Evolutionary conservation across 805 yeast species (phyloP), one percentile per base, ranked within the genome.

Genomic region (Saccharomycopsis fibuligera): DNA sequence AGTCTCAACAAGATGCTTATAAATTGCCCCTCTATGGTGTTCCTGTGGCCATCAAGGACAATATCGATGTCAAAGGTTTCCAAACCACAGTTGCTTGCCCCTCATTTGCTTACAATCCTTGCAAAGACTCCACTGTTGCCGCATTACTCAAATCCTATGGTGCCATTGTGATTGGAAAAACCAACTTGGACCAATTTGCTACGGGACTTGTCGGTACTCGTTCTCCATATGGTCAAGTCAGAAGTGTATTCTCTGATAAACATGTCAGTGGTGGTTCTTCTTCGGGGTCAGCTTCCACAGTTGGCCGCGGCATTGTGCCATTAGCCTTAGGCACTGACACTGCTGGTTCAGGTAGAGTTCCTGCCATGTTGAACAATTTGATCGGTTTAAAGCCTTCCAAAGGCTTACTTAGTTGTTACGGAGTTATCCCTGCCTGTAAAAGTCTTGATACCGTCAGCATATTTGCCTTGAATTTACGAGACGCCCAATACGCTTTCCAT

Each of bases 311-410:
- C 51, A 71, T 81, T 42, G 96, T 87, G 16, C 96, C 98, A 30
- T 60, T 91, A 43, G 75, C 96, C 1, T 72, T 91, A 57, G 97
- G 97, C 33, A 93, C 98, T 4, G 99, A 91, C 63, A 91, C 99
- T 33, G 99, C 99, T 8, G 99, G 99, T 21, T 87, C 96, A 4
- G 97, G 97, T 37, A 78, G 99, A 60, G 99, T 91, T 29, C 99
- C 99, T 24, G 98, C 98, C 23, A 91, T 89, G 27, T 72, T 91
- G 56, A 91, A 91, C 74, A 93, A 93, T 66, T 68, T 89, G 57
- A 76, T 91, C 55, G 98, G 98, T 19, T 75, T 93, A 56, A 91
- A 91, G 66, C 98, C 99, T 35, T 82, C 97, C 1, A 79, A 80
- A 54, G 99, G 99, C 48, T 79, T 79, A 1, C 82, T 91, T 58